phyloP scores from a whole-genome alignment of 176 grass and related monocot genomes.

The Puya raimondii region DNA sequence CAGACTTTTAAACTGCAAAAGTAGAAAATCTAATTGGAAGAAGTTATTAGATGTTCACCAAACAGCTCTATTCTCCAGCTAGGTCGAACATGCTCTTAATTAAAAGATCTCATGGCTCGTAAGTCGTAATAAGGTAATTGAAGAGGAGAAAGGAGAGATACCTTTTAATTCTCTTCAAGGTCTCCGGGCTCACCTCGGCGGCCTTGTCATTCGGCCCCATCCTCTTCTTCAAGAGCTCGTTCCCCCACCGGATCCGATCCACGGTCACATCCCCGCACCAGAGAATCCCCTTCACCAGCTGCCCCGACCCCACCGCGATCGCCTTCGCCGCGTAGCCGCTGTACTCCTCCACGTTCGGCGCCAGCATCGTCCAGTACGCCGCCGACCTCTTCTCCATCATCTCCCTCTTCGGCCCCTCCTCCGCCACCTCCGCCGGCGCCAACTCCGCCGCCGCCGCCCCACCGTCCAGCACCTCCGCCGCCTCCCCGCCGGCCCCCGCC shows the following conservation, averaged over 20 bases:
- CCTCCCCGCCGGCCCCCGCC: constrained; percentile 10
- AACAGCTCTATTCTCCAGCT: too few species aligned
- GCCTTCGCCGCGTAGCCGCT: constrained; percentile 53
- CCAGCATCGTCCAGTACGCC: constrained; percentile 86
- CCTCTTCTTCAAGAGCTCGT: constrained; percentile 47
- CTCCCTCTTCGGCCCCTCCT: constrained; percentile 56
- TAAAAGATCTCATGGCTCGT: too few species aligned
- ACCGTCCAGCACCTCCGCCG: neutral
- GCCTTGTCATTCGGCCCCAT: constrained; percentile 35
- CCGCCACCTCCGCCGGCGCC: constrained; percentile 2
- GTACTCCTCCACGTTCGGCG: constrained; percentile 94
- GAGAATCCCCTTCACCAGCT: constrained; percentile 73
- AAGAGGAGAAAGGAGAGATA: constrained; percentile 14
- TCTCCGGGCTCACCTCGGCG: constrained; percentile 49
- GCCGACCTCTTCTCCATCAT: constrained; percentile 63
- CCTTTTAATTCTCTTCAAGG: constrained; percentile 91
- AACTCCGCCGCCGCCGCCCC: constrained; percentile 9
- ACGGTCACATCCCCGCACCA: constrained; percentile 90
- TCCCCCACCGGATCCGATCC: constrained; percentile 45
- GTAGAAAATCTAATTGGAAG: too few species aligned
- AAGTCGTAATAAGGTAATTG: too few species aligned
- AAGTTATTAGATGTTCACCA: too few species aligned
- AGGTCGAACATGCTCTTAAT: too few species aligned
- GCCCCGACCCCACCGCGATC: constrained; percentile 62
- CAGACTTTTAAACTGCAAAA: too few species aligned